Evolutionary conservation across 129 eudicot genomes (phyloP).

Genomic region (Tagetes erecta): DNA sequence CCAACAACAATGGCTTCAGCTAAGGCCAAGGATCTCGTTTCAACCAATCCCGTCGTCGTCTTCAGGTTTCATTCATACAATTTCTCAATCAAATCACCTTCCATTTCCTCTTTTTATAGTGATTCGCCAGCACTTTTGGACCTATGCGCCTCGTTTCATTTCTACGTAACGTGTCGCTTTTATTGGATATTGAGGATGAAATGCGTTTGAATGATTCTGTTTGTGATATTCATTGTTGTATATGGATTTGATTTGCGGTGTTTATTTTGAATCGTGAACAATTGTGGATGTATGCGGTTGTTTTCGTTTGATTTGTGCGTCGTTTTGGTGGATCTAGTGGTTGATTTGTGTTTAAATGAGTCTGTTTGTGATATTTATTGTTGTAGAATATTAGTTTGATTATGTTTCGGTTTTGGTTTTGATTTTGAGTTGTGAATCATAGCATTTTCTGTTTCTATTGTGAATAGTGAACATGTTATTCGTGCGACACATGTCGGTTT

Average conservation of each 20-base stretch:
- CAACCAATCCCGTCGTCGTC: slow-evolving; percentile 67
- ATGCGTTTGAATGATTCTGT: too few relatives aligned
- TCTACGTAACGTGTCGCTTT: background rate
- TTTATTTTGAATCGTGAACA: background rate
- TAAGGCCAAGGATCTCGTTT: slow-evolving; percentile 68
- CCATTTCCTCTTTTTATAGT: background rate
- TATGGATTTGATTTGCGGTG: background rate
- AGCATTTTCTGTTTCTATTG: too few relatives aligned
- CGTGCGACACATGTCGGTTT: background rate
- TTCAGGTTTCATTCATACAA: slow-evolving; percentile 54
- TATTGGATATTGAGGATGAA: too few relatives aligned
- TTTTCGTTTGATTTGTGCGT: slow-evolving; percentile 1
- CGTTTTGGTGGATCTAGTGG: background rate
- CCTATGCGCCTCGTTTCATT: background rate
- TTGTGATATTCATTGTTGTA: too few relatives aligned
- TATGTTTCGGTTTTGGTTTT: background rate
- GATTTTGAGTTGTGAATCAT: too few relatives aligned
- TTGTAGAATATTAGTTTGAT: background rate
- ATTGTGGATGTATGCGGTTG: background rate
- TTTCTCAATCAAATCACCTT: background rate
- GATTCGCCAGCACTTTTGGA: slow-evolving; percentile 4
- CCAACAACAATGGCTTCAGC: slow-evolving; percentile 50
- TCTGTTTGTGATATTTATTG: slow-evolving; percentile 21
- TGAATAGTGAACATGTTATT: too few relatives aligned
- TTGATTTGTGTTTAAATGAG: slow-evolving; percentile 19